A percentile compares a stretch with the other conserved stretches of the same genome.
phyloP scores from a whole-genome alignment of 2,329 filamentous ascomycete species.

The Zymoseptoria crescenta region DNA sequence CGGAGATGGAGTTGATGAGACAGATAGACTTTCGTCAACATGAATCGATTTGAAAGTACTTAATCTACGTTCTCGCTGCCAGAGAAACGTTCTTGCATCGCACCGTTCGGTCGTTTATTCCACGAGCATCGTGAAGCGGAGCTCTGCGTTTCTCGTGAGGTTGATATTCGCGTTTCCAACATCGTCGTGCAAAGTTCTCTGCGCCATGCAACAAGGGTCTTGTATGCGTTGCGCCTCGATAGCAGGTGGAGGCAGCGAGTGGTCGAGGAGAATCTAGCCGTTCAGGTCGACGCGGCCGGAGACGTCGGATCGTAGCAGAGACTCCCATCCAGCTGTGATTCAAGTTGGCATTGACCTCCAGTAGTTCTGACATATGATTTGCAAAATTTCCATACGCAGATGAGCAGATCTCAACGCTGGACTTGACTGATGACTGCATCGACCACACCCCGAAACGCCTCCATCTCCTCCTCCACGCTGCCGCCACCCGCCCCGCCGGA shows the following conservation, averaged over 20 bases:
- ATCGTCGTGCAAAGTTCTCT: no score
- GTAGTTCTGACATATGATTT: background rate
- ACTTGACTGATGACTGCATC: conserved; percentile 48
- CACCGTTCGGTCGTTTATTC: no score
- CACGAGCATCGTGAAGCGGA: no score
- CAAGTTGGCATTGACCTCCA: background rate
- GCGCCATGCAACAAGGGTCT: no score
- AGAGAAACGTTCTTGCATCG: no score
- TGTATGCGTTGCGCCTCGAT: background rate
- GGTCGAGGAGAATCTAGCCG: background rate
- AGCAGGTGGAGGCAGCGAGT: background rate
- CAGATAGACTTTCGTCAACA: background rate
- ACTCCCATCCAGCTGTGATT: background rate
- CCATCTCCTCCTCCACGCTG: conserved; percentile 88
- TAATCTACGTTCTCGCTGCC: no score
- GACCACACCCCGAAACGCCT: conserved; percentile 68
- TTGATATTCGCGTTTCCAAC: no score
- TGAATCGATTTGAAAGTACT: background rate
- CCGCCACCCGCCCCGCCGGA: conserved; percentile 66
- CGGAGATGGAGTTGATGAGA: background rate
- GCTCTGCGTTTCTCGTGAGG: no score
- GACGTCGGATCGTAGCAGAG: background rate
- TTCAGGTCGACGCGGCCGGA: background rate
- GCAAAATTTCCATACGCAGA: background rate
- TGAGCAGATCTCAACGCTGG: background rate